Percentiles rank a stretch among this genome's conserved stretches.
Evolutionary conservation across 768 basidiomycete species (phyloP).

Genomic region (Mrakia gelida): DNA sequence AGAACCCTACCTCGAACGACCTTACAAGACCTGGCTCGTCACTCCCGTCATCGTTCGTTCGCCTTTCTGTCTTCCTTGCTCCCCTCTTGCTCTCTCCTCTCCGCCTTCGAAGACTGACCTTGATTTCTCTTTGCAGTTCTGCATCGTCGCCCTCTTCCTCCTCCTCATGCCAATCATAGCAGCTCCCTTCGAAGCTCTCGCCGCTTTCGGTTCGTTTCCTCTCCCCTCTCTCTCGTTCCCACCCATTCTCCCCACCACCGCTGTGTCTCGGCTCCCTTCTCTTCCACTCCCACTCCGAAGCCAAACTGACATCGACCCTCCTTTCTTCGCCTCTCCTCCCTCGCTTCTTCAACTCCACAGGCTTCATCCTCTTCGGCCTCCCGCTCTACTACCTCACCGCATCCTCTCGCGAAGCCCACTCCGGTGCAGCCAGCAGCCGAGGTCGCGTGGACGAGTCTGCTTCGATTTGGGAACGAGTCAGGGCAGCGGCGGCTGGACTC

Average conservation of each 20-base stretch:
- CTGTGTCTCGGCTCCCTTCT: too few relatives aligned
- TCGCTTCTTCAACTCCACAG: background rate
- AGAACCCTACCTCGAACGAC: slow-evolving; percentile 78
- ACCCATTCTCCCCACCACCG: background rate
- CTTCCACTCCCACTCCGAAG: too few relatives aligned
- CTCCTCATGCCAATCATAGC: slow-evolving; percentile 92
- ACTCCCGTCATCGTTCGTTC: slow-evolving; percentile 22
- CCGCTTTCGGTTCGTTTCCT: slow-evolving; percentile 65
- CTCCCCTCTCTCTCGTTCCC: background rate
- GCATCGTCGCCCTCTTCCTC: slow-evolving; percentile 70
- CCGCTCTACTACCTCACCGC: slow-evolving; percentile 29
- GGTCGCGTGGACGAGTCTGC: background rate
- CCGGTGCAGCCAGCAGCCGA: background rate
- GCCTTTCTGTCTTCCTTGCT: too few relatives aligned
- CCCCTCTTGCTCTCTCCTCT: background rate
- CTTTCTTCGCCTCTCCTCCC: background rate
- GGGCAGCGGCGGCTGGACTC: background rate
- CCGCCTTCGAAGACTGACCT: background rate
- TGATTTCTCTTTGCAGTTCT: slow-evolving; percentile 18
- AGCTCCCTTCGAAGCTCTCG: slow-evolving; percentile 78
- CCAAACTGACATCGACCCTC: too few relatives aligned
- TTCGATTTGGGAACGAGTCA: background rate
- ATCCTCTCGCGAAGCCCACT: background rate
- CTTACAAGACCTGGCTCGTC: slow-evolving; percentile 43
- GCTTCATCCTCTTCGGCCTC: slow-evolving; percentile 25